Base-by-base conservation (phyloP, 805 yeast species). In the Candida methanosorbosa region DNA sequence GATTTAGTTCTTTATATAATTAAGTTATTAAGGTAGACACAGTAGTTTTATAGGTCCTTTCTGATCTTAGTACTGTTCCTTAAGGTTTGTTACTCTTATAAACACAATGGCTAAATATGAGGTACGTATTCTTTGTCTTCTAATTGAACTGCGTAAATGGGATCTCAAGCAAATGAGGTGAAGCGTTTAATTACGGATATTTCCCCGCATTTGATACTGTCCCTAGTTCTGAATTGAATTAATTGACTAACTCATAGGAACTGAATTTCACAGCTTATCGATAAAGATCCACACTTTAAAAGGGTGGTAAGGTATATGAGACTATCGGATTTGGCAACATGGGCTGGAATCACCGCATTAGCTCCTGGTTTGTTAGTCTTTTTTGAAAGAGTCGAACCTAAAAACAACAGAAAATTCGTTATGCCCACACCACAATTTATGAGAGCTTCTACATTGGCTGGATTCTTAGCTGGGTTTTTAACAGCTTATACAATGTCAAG, bases 231-330 rank as follows among this genome's bases (percentile, higher is more conserved):
- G n/a, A n/a, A 24, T 14, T 24, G 27, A 24, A 24, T 14, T 24
- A 7, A 26, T 6, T n/a, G n/a, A 26, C 28, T 26, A 26, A 24
- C 27, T 12, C 5, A 6, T 24, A 12, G 27, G 14, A 8, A 9
- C 5, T 24, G 5, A 9, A 13, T 24, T 24, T 21, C 24, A 27
- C 21, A 70, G 74, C 49, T 69, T 36, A 85, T 84, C 48, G 95
- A 84, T 54, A 66, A 72, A 34, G 95, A 84, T 55, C 95, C 95
- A 21, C 76, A 76, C 43, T 81, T 84, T 60, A 50, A 56, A 26
- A 68, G 83, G 39, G 94, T 85, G 21, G 77, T 84, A 12, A 61
- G 75, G 30, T 85, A 78, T 61, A 73, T 83, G 61, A 70, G 95
- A 53, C 56, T 71, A 16, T 64, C 78, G 12, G 95, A 84, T 61